Evolutionary conservation across 1,139 yeast genomes (phyloP).

Genomic region (Candida glucosophila): DNA sequence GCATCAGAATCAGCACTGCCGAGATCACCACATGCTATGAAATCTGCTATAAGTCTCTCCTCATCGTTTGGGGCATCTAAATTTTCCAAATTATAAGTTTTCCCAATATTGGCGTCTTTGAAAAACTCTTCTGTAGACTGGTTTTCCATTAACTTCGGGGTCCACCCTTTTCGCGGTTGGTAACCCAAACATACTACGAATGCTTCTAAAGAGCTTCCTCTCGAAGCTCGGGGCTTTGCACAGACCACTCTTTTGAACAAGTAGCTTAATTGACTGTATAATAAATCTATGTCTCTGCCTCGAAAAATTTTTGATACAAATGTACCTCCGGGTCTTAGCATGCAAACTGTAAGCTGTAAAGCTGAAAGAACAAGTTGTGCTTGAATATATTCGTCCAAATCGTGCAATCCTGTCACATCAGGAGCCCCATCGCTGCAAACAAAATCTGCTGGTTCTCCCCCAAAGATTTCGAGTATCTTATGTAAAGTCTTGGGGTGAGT

Average conservation of each 20-base stretch:
- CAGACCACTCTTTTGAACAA: slow-evolving; percentile 82
- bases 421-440: slow-evolving; percentile 98
- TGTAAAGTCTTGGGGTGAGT: slow-evolving; percentile 87
- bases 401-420: slow-evolving; percentile 95
- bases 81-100: slow-evolving; percentile 33
- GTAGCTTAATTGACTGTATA: slow-evolving; percentile 81
- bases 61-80: slow-evolving; percentile 43
- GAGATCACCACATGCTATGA: slow-evolving; percentile 89
- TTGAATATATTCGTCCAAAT: slow-evolving; percentile 91
- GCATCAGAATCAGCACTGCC: slow-evolving; percentile 90
- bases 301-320: slow-evolving; percentile 95
- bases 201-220: slow-evolving; percentile 91
- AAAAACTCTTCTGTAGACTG: slow-evolving; percentile 77
- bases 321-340: slow-evolving; percentile 79
- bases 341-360: slow-evolving; percentile 79
- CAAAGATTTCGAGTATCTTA: slow-evolving; percentile 69
- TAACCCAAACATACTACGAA: slow-evolving; percentile 89
- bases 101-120: slow-evolving; percentile 54
- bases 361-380: slow-evolving; percentile 91
- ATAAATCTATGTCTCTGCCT: slow-evolving; percentile 87
- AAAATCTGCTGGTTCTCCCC: slow-evolving; percentile 89
- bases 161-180: slow-evolving; percentile 75
- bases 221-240: slow-evolving; percentile 90
- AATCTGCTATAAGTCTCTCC: slow-evolving; percentile 72
- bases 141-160: slow-evolving; percentile 49